Evolutionary conservation across 441 rosid species (phyloP), one percentile per base, ranked within the genome.

Genomic region (Metrosideros polymorpha): DNA sequence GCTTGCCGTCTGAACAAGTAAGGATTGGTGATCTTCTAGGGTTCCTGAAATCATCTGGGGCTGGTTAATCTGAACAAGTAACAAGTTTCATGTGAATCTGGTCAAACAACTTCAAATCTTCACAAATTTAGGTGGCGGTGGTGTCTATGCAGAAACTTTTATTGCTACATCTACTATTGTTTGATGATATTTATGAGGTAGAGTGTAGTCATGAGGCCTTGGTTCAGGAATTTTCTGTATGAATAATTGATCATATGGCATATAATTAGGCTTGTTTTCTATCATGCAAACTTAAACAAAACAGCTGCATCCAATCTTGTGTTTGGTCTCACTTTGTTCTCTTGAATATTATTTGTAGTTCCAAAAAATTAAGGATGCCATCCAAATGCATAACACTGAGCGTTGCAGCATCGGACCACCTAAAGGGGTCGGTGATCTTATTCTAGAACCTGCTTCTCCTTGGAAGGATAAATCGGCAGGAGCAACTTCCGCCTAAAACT

Each of bases 191-290:
- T 71, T 39, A 71, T 39, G 79, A 71, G 12, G n/a, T 24, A 39
- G n/a, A 24, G 79, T 35, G 39, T 71, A 71, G 79, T 47, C 79
- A 32, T 39, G 47, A 3, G 47, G n/a, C n/a, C 79, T 39, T 71
- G n/a, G 47, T 71, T 71, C n/a, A 1, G 79, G 79, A 71, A 71
- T 71, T 9, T 19, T 66, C 27, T 19, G 77, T 66, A 6, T 32
- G 24, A 66, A 19, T 66, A 66, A 35, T 35, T 66, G 77, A 66
- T 66, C 77, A 66, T 18, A 10, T 19, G 19, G 45, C 77, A 19
- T 35, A 66, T 66, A 19, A 66, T 97, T 55, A 87, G 95, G 50
- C 75, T 54, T 53, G 32, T 19, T 51, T 6, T 49, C 57, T 32
- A 6, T 22, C 15, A 5, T 56, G 59, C 49, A 59, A 59, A 12